Base-by-base conservation (phyloP, 164 flowering plant genomes). In the Piper betle region DNA sequence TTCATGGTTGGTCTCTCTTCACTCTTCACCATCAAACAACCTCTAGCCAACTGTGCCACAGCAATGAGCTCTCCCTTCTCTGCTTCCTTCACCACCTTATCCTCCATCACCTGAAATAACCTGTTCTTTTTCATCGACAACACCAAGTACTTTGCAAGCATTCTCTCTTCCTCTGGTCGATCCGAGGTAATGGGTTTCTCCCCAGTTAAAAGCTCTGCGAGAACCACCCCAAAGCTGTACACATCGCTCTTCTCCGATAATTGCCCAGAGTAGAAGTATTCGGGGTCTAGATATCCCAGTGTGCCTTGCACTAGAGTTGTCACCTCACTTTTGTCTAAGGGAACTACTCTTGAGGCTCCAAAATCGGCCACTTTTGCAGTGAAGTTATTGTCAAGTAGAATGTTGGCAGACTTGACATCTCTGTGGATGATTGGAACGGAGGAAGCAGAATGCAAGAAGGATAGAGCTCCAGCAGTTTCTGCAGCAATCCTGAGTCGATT, bases 361-460 rank as follows among this genome's bases (percentile, higher is more conserved):
- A 78, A 78, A 54, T 78, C 78, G 0, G 81, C 57, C 20, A 78
- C 68, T 39, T 75, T 78, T 6, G 78, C 73, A 0, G 70, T 68
- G 64, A 61, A 71, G 12, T 61, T 64, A 2, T 69, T 61, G 39
- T 76, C 77, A 38, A 76, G 11, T 8, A 73, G 39, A 25, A 76
- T 76, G 58, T 76, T 76, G 33, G 77, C 53, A 13, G 75, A 73
- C 66, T 76, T 76, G 13, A 76, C 68, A 53, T 76, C 79, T 53
- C 80, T 53, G 54, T 71, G 77, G 17, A 74, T 71, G 8, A 74
- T 66, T 0, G 78, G 75, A 5, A 53, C 57, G 0, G 72, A 64
- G 43, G 78, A 73, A 37, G 72, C 77, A 33, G 78, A 71, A 62
- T 77, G 80, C 11, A 77, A 62, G 38, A 74, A 74, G 9, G 71